Conservation (phyloP, 495 filamentous ascomycete genomes). For the Aspergillus affinis region DNA sequence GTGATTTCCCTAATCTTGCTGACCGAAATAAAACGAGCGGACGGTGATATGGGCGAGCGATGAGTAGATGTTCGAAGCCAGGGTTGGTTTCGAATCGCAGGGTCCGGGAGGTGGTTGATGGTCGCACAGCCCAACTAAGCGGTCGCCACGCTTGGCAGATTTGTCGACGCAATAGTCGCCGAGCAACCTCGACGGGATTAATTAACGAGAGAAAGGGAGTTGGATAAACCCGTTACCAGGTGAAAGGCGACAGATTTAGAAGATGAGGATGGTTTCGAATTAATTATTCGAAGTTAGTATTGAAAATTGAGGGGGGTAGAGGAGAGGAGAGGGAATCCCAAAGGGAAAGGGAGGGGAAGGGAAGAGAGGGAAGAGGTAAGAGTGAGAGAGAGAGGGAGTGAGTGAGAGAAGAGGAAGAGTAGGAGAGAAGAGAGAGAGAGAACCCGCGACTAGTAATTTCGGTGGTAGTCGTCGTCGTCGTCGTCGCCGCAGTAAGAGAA, state of each 20-base stretch:
- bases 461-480: neutral
- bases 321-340: slow-evolving; percentile 10
- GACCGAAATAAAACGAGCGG: slow-evolving; percentile 7
- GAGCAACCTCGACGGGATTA: slow-evolving; percentile 3
- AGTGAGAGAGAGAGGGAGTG: slow-evolving; percentile 5
- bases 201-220: slow-evolving; percentile 4
- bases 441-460: neutral
- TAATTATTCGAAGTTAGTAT: slow-evolving; percentile 13
- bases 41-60: slow-evolving; percentile 8
- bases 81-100: neutral
- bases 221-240: neutral
- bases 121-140: slow-evolving; percentile 33
- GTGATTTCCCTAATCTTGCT: slow-evolving; percentile 2
- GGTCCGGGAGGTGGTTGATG: slow-evolving; percentile 15
- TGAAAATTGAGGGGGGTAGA: slow-evolving; percentile 10
- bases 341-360: slow-evolving; percentile 17
- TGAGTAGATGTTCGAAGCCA: neutral
- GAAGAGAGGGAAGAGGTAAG: slow-evolving; percentile 1
- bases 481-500: neutral
- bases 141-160: slow-evolving; percentile 30
- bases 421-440: neutral
- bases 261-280: slow-evolving; percentile 1
- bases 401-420: slow-evolving; percentile 3
- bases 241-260: neutral
- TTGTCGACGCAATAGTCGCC: slow-evolving; percentile 22